Conservation (phyloP, 2,329 filamentous ascomycete genomes). For the Aspergillus jensenii region DNA sequence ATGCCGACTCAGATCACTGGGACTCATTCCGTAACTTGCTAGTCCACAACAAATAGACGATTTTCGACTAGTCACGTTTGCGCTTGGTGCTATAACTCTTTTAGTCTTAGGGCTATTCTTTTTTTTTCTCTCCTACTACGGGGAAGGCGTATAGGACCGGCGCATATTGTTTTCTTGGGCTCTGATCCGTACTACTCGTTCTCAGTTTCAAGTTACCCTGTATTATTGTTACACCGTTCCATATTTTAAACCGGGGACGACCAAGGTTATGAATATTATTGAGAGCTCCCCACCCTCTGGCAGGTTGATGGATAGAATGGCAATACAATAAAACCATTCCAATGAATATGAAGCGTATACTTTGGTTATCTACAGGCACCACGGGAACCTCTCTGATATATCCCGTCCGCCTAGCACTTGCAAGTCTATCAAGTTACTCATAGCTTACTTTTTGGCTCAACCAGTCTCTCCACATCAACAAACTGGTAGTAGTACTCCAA, state of each 20-base stretch:
- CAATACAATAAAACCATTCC: not conserved
- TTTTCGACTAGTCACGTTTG: not conserved
- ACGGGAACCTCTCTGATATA: not conserved
- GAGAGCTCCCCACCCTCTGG: not conserved
- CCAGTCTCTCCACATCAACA: slow-evolving; percentile 64
- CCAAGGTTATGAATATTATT: not conserved
- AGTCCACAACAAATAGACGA: slow-evolving; percentile 70
- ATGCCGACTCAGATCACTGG: slow-evolving; percentile 83
- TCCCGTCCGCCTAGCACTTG: not conserved
- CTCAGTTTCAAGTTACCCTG: slow-evolving; percentile 9
- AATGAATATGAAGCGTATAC: not conserved
- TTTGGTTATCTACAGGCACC: not conserved
- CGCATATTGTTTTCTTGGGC: slow-evolving; percentile 13
- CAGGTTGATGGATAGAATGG: not conserved
- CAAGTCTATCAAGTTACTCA: not conserved
- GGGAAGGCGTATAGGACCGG: slow-evolving; percentile 21
- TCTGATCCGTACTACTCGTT: not conserved
- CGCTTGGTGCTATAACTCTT: not conserved
- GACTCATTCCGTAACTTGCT: slow-evolving; percentile 80
- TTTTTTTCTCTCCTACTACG: not conserved
- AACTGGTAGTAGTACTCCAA: slow-evolving; percentile 79
- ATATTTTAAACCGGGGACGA: not conserved
- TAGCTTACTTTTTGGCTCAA: slow-evolving; percentile 37
- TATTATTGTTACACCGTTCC: slow-evolving; percentile 12
- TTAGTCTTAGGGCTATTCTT: not conserved